Base-by-base conservation (phyloP, 1,139 yeast species). In the Candida pseudocylindracea region DNA sequence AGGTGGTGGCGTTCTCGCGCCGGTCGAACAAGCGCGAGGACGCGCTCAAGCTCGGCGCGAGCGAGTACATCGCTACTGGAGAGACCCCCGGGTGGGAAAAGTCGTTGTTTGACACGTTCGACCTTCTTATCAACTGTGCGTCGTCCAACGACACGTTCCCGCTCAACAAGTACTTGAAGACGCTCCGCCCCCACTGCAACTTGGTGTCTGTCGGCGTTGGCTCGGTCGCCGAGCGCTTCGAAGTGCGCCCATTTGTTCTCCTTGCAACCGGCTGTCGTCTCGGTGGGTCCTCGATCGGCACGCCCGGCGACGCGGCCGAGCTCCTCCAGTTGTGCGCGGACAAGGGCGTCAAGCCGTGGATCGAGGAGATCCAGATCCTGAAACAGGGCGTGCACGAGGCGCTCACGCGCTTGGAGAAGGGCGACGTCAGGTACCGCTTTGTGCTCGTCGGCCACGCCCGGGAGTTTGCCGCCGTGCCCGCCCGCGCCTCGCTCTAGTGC, bases 381-480 rank as follows among this genome's bases (percentile, higher is more conserved):
- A 38, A 44, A 7, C 41, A 69, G 12, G 43, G 51, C 2, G 63
- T 65, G 32, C 54, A 57, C 32, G 55, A 60, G 42, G 74, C 68
- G 8, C 55, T 67, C 40, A 58, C 60, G 30, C 60, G 65, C 44
- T 54, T 64, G 38, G 59, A 60, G 34, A 41, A 51, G 25, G 71
- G 72, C 42, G 72, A 71, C 38, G 74, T 68, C 36, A 62, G 64
- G 41, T 74, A 71, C 49, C 66, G 81, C 55, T 64, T 69, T 44
- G 72, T 72, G 8, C 54, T 73, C 43, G 63, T 66, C 34, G 71
- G 64, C 25, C 64, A 55, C 45, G 67, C 67, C 38, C 56, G 66
- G 46, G 58, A 54, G 4, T 57, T 57, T 31, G 20, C n/a, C n/a
- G n/a, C n/a, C 20, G 20, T 15, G 20, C 6, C 20, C 20, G 4